A percentile compares a stretch with the other conserved stretches of the same genome.
Conservation (phyloP, 2,329 filamentous ascomycete species). For the Colletotrichum falcatum region DNA sequence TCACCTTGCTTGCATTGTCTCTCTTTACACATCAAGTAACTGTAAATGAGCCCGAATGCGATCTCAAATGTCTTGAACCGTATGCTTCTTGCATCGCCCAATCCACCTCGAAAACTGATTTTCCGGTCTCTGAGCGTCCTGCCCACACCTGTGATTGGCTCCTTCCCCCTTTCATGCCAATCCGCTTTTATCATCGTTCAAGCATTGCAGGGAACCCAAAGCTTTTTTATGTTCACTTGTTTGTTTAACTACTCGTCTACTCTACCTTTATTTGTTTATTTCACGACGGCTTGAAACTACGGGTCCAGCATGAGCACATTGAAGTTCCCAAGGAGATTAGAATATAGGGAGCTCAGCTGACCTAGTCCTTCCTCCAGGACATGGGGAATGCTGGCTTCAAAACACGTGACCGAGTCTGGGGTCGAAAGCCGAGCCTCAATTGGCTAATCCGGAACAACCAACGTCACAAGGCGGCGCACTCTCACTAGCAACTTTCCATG, state of each 20-base stretch:
- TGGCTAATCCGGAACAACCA: constrained; percentile 27
- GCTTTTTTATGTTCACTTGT: too few species aligned
- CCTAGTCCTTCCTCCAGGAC: neutral
- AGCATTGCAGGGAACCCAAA: neutral
- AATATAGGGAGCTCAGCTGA: neutral
- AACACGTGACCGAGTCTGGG: constrained; percentile 36
- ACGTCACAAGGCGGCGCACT: constrained; percentile 30
- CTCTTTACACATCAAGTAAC: neutral
- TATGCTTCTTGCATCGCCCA: too few species aligned
- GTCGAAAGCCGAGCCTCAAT: constrained; percentile 24
- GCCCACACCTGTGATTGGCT: neutral
- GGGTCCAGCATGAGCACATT: neutral
- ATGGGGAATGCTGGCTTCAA: constrained; percentile 1
- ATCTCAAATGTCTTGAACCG: neutral
- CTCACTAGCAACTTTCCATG: constrained; percentile 33
- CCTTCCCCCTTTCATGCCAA: neutral
- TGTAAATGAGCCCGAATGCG: neutral
- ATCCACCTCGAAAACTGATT: neutral
- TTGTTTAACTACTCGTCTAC: too few species aligned
- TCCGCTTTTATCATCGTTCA: neutral
- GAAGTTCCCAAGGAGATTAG: neutral
- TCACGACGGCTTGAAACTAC: neutral
- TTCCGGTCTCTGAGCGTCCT: neutral
- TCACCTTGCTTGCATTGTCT: neutral
- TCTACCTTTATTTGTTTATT: neutral